Evolutionary conservation across 2,329 filamentous ascomycete genomes (phyloP).

Genomic region (Alternaria atra): DNA sequence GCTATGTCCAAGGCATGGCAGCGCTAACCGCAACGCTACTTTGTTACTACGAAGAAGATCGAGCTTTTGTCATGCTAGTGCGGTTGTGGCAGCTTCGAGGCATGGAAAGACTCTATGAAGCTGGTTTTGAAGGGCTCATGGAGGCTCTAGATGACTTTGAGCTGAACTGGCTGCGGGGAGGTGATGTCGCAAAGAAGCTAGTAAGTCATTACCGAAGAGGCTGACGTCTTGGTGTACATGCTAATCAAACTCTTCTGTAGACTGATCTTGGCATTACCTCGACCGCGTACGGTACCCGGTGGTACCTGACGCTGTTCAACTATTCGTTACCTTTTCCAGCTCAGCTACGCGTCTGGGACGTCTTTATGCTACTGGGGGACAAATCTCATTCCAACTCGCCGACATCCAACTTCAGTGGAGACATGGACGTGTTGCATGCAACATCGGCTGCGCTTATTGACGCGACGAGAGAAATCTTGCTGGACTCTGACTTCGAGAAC

Average conservation of each 20-base stretch:
- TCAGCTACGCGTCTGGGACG: conserved; percentile 95
- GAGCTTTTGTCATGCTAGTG: conserved; percentile 95
- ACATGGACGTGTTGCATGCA: conserved; percentile 88
- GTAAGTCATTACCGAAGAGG: conserved; percentile 59
- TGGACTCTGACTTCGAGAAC: conserved; percentile 96
- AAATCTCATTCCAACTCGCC: conserved; percentile 57
- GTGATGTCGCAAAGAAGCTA: conserved; percentile 81
- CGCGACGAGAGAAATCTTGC: conserved; percentile 83
- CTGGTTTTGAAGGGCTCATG: conserved; percentile 88
- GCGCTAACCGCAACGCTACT: conserved; percentile 89
- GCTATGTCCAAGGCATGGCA: conserved; percentile 98
- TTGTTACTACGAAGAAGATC: conserved; percentile 96
- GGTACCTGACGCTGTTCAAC: conserved; percentile 98
- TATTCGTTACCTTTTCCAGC: conserved; percentile 93
- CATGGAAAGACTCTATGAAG: conserved; percentile 81
- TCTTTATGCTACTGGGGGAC: conserved; percentile 93
- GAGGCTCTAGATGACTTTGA: conserved; percentile 86
- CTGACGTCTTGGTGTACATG: conserved; percentile 5
- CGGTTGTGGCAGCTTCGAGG: conserved; percentile 90
- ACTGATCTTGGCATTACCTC: conserved; percentile 80
- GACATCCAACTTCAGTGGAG: conserved; percentile 59
- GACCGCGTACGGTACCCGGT: conserved; percentile 93
- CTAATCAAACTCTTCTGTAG: conserved; percentile 54
- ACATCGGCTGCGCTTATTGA: conserved; percentile 90
- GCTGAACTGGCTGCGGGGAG: conserved; percentile 78